Base-by-base conservation (phyloP, 2,329 filamentous ascomycete species). In the Calcarisporium arbuscula region DNA sequence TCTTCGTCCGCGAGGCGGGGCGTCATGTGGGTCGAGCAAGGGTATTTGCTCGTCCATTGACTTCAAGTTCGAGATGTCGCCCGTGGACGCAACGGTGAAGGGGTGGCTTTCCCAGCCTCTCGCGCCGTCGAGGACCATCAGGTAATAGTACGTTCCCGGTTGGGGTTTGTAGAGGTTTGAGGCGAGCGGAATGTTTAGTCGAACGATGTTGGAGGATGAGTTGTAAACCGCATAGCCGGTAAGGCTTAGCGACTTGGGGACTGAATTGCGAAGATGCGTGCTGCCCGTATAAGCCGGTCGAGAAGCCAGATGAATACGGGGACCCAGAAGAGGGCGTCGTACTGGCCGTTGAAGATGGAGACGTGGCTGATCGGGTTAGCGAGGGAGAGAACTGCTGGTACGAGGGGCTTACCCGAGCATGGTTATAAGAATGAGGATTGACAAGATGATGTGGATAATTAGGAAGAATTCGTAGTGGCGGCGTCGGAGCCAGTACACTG, bases 401-500 rank as follows among this genome's bases (percentile, higher is more conserved):
- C 3, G n/a, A n/a, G n/a, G 12, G 9, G 58, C 70, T 44, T 56
- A 71, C 65, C 65, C 66, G 23, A 70, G 68, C 61, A 76, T 68
- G 0, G 65, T 64, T 20, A 67, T 49, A 1, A 78, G 47, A 0
- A 72, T 50, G 1, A 72, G 49, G 8, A 74, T 49, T 0, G 75
- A 68, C 12, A 79, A 52, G 4, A 61, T 51, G 6, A 77, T 73
- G 38, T 79, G 70, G 1, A 68, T 28, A 10, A 67, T 40, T 6
- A 74, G 50, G 38, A 74, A 74, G 0, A 60, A 17, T 40, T 76
- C 71, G 40, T 76, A 80, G n/a, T 64, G 61, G 8, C 62, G 62
- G 6, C 67, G 61, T 0, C 74, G 63, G 14, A 77, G 55, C 49
- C 64, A 70, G 41, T 69, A 71, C 1, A 72, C 53, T 0, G 74